Evolutionary conservation across 495 filamentous ascomycete genomes (phyloP), one percentile per base, ranked within the genome.

Genomic region (Penicillium bialowiezense): DNA sequence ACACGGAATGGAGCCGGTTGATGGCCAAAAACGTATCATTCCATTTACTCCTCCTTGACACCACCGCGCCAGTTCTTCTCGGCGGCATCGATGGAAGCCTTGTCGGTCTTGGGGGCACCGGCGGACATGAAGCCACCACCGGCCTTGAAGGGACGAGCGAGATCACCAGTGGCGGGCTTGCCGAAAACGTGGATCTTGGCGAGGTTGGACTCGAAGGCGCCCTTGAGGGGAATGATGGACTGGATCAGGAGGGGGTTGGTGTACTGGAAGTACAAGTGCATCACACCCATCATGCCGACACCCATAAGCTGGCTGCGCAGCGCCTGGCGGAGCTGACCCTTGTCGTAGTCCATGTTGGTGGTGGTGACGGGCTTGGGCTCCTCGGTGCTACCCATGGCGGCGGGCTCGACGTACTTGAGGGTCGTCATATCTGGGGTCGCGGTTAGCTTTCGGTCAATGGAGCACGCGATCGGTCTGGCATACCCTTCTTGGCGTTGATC

Each of bases 201-300:
- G 62, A 96, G 73, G 76, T 96, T 97, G 70, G 86, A 75, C 76
- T 98, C 93, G 72, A 97, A 79, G 9, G 89, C 93, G 60, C 87
- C 78, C 85, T 98, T 98, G 65, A 97, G 78, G 24, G 93, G 93
- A 67, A 98, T 92, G 79, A 98, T 95, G 63, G 86, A 91, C 82
- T 98, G 93, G 79, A 98, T 95, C 64, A 97, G 74, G 31, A 98
- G 88, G 28, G 93, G 93, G 83, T 97, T 98, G 75, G 91, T 96
- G 86, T 96, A 97, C 72, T 96, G 89, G 77, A 98, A 85, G 84
- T 97, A 97, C 56, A 97, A 52, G 76, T 97, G 93, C 93, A 98
- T 97, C 63, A 96, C 85, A 52, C 71, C 82, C 93, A 97, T 97
- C 93, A 98, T 97, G 60, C 81, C 90, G 41, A 98, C 77, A 41